phyloP scores from a whole-genome alignment of 768 basidiomycete species.

The Psilocybe sp. region DNA sequence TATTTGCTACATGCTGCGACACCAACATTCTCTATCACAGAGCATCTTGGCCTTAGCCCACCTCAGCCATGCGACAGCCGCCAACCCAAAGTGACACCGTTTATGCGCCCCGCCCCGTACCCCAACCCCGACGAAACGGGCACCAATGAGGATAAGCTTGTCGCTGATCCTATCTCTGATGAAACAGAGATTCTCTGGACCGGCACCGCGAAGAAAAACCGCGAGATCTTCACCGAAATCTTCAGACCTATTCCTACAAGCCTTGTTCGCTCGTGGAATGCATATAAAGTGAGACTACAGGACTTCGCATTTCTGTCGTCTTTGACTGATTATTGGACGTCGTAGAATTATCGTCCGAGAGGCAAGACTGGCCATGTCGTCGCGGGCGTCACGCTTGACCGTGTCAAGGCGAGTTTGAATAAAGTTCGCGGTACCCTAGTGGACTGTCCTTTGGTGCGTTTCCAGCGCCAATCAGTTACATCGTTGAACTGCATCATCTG shows the following conservation, averaged over 20 bases:
- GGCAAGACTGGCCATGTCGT: slow-evolving; percentile 80
- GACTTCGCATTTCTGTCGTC: neutral
- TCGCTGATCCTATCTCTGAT: slow-evolving; percentile 79
- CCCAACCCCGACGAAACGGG: slow-evolving; percentile 66
- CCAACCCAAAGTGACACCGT: slow-evolving; percentile 40
- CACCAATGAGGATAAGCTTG: slow-evolving; percentile 55
- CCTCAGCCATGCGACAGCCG: slow-evolving; percentile 55
- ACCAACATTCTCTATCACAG: slow-evolving; percentile 29
- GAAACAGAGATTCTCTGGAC: slow-evolving; percentile 58
- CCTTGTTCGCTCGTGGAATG: slow-evolving; percentile 71
- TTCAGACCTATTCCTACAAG: slow-evolving; percentile 89
- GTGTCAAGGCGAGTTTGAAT: slow-evolving; percentile 73
- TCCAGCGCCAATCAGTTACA: neutral
- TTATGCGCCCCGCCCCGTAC: slow-evolving; percentile 79
- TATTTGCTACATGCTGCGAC: neutral
- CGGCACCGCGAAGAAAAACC: slow-evolving; percentile 72
- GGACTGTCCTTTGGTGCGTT: slow-evolving; percentile 67
- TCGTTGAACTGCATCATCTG: slow-evolving; percentile 7
- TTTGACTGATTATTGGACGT: neutral
- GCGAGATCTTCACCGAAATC: slow-evolving; percentile 82
- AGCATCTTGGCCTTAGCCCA: slow-evolving; percentile 83
- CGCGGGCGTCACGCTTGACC: slow-evolving; percentile 58
- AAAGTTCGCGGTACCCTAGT: slow-evolving; percentile 72
- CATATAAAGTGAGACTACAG: slow-evolving; percentile 60
- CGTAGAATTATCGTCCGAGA: slow-evolving; percentile 73